phyloP scores from a whole-genome alignment of 2,329 filamentous ascomycete species.

The Helicocarpus griseus region DNA sequence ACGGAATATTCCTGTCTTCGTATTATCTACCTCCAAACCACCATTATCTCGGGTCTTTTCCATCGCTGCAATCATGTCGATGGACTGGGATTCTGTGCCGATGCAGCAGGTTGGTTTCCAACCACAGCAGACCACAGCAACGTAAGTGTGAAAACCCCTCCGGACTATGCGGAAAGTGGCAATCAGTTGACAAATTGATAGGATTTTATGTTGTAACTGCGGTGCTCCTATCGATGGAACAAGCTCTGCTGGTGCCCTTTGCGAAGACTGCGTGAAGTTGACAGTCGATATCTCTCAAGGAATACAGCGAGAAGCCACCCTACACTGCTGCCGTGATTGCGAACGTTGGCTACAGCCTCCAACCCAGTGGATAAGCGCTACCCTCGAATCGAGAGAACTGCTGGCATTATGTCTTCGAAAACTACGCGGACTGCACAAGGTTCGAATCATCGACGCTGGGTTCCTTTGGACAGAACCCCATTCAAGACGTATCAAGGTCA shows the following conservation, averaged over 20 bases:
- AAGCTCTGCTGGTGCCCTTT: slow-evolving; percentile 72
- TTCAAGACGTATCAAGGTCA: slow-evolving; percentile 82
- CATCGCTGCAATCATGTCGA: slow-evolving; percentile 37
- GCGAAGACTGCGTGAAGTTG: slow-evolving; percentile 91
- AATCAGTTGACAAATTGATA: slow-evolving; percentile 24
- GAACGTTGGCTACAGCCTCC: slow-evolving; percentile 89
- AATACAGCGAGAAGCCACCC: slow-evolving; percentile 78
- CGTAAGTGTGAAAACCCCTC: slow-evolving; percentile 40
- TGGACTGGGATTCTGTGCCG: slow-evolving; percentile 50
- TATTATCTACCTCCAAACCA: not conserved
- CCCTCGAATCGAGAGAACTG: slow-evolving; percentile 81
- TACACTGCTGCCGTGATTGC: slow-evolving; percentile 91
- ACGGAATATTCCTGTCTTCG: not conserved
- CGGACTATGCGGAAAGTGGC: slow-evolving; percentile 9
- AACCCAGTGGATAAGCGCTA: slow-evolving; percentile 71
- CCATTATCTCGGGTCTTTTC: not conserved
- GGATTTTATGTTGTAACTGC: slow-evolving; percentile 97
- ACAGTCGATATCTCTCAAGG: slow-evolving; percentile 87
- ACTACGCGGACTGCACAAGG: slow-evolving; percentile 74
- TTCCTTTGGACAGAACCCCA: slow-evolving; percentile 99
- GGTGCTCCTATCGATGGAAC: slow-evolving; percentile 93
- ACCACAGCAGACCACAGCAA: slow-evolving; percentile 39
- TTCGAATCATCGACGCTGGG: slow-evolving; percentile 86
- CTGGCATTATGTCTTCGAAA: slow-evolving; percentile 86
- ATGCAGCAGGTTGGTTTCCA: slow-evolving; percentile 29